Percentiles rank a stretch among this genome's conserved stretches.
These are phyloP conservation scores for Sicyos edulis DNA, from an alignment of 306 rosid genomes.

Conservation along the genomic window DNA sequence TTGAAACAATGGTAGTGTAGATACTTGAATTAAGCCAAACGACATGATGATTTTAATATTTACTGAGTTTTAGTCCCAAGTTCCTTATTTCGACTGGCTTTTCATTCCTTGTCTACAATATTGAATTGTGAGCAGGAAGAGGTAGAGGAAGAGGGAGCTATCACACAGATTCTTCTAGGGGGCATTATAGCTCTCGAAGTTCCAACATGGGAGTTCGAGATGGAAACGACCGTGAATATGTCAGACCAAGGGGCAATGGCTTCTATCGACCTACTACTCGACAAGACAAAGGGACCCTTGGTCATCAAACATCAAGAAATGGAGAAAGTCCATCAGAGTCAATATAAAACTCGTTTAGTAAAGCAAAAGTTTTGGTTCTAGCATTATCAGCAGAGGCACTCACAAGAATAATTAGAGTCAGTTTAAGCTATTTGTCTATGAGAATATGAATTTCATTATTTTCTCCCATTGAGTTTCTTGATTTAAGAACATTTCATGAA, in stretches of 20 bases:
- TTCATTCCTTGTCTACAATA: conserved; percentile 1
- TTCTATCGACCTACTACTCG: conserved; percentile 56
- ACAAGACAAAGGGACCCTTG: conserved; percentile 52
- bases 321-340: conserved; percentile 48
- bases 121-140: conserved; percentile 53
- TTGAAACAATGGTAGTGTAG: too few relatives aligned
- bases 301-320: conserved; percentile 47
- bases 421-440: conserved; percentile 23
- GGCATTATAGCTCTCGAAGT: conserved; percentile 52
- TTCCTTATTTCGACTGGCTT: too few relatives aligned
- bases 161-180: conserved; percentile 60
- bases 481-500: conserved; percentile 20
- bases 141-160: conserved; percentile 84
- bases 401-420: conserved; percentile 31
- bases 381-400: conserved; percentile 34
- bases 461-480: conserved; percentile 29
- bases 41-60: too few relatives aligned
- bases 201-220: conserved; percentile 56
- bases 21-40: too few relatives aligned
- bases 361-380: conserved; percentile 42
- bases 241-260: conserved; percentile 64
- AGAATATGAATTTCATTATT: conserved; percentile 31
- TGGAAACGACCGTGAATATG: conserved; percentile 57
- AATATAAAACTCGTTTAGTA: conserved; percentile 27
- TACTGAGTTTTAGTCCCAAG: too few relatives aligned